Evolutionary conservation across 2,329 filamentous ascomycete species (phyloP), one percentile per base, ranked within the genome.

Genomic region (Cladosporium sphaerospermum): DNA sequence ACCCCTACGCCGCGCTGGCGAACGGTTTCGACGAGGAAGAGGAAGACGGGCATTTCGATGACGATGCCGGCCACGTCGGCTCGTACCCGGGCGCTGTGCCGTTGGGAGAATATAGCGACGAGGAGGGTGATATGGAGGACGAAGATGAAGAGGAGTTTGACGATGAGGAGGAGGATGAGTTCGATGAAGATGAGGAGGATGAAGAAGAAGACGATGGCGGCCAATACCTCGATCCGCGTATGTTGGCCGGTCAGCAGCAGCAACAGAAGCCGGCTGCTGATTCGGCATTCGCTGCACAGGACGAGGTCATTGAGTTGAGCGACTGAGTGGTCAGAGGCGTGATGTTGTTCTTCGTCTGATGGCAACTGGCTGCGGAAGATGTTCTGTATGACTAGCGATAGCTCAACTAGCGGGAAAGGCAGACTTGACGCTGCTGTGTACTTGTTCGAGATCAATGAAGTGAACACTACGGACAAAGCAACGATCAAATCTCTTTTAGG

Each of bases 261-360:
- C 32, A 36, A 4, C 53, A 43, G 8, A 40, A 51, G 31, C 47
- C 54, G 32, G 57, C 58, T n/a, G 43, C 64, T 43, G 58, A 62
- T 43, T 51, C 9, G 9, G 52, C 57, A 14, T 59, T 59, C 4
- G 45, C 43, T 9, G 59, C 56, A 28, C 54, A 19, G 13, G 59
- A 61, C 10, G 61, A 62, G 13, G 61, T 61, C 9, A 62, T 63
- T 44, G 61, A 63, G 55, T 56, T 63, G 16, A 64, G 63, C 43
- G 63, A 65, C 51, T 65, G 57, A 59, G 14, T 18, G 48, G 7
- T 18, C 40, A 43, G 23, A 28, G 3, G 23, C 7, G 3, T 28
- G 23, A 28, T 5, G 23, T 7, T 28, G 23, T 5, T 5, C 7
- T 28, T 7, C 5, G 7, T 28, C 23, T 28, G 23, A 28, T 28